phyloP scores from a whole-genome alignment of 2,329 filamentous ascomycete species.

The Fusarium graminum region DNA sequence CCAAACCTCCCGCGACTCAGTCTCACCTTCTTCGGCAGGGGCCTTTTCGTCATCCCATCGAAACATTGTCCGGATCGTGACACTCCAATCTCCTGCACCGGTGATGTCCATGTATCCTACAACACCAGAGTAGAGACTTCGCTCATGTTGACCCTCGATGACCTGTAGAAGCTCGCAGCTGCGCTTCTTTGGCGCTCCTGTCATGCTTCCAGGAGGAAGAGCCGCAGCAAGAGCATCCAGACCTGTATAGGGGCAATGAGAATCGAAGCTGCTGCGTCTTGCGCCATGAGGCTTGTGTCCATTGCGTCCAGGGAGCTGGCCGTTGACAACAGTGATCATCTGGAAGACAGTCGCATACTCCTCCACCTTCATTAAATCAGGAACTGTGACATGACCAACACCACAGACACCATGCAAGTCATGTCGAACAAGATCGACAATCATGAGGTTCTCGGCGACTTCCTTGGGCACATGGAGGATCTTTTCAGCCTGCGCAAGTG shows the following conservation, averaged over 20 bases:
- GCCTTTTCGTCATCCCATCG: conserved; percentile 72
- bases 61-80: conserved; percentile 88
- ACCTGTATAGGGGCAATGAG: conserved; percentile 63
- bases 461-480: conserved; percentile 88
- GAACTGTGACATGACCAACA: conserved; percentile 77
- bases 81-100: conserved; percentile 89
- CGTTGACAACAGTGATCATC: conserved; percentile 90
- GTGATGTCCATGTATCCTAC: conserved; percentile 90
- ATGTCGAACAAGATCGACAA: conserved; percentile 95
- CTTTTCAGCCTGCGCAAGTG: conserved; percentile 76
- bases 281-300: conserved; percentile 29
- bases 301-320: conserved; percentile 62
- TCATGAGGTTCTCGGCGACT: conserved; percentile 97
- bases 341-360: conserved; percentile 93
- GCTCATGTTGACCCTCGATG: conserved; percentile 72
- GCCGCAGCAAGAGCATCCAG: conserved; percentile 82
- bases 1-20: conserved; percentile 72
- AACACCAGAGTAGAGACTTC: conserved; percentile 88
- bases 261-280: conserved; percentile 15
- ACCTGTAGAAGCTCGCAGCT: conserved; percentile 84
- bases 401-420: conserved; percentile 90
- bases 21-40: conserved; percentile 48
- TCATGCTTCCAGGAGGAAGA: conserved; percentile 94
- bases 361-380: conserved; percentile 86
- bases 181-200: conserved; percentile 92